Base-by-base conservation (phyloP, 2,329 filamentous ascomycete species). In the Proliferodiscus dingleyae region DNA sequence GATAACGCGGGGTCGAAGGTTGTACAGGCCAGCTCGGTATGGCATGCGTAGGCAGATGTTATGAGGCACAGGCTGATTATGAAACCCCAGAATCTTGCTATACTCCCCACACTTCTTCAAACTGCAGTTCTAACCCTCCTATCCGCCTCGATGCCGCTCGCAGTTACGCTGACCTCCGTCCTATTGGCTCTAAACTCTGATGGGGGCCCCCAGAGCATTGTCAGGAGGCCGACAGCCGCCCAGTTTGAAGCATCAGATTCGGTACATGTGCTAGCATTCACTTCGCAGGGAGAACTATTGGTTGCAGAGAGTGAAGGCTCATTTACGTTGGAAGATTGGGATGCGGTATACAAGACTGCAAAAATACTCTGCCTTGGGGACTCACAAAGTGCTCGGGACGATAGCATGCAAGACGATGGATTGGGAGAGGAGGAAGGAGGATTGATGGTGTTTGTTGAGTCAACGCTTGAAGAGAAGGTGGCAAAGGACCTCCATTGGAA, bases 81-180 rank as follows among this genome's bases (percentile, higher is more conserved):
- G 41, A 36, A 46, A 30, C 41, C 37, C 19, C 54, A 91, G 84
- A 87, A 88, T 63, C 75, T 96, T 33, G 74, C 83, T 39, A 73
- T 95, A 37, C 79, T 98, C 44, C 88, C 93, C 19, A 80, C 87
- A 26, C 75, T 96, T 51, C 70, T 96, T 23, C 89, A 96, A 65
- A 83, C 89, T 1, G 77, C 87, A 4, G 71, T 90, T 29, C 71
- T 93, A 30, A 82, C 87, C 18, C 77, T 97, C 13, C 72, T 97
- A 28, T 89, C 89, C 34, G 89, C 87, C 21, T 84, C 86, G 1
- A 77, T 96, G 26, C 89, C 91, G 10, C 74, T 97, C 60, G 82
- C 81, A 36, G 80, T 83, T 51, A 85, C 85, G 10, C 77, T 84
- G 34, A 81, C 81, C 15, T 77, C 87, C 2, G 76, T 78, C 1